Evolutionary conservation across 257 asterid genomes (phyloP), one percentile per base, ranked within the genome.

Genomic region (Dorcoceras hygrometricum): DNA sequence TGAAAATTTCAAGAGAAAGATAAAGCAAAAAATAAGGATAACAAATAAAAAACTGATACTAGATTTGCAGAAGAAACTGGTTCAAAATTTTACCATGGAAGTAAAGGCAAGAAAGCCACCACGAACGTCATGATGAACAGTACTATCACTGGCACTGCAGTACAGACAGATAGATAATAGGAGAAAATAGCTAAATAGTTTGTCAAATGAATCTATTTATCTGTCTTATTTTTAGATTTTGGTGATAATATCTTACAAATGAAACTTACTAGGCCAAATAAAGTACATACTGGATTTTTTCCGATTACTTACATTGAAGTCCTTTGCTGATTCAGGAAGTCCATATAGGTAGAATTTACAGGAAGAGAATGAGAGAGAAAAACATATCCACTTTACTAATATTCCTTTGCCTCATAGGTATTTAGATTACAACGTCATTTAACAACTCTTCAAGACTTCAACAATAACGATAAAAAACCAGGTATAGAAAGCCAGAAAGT

Each of bases 81-180:
- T 63, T 66, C 58, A 25, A 9, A 51, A 54, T 58, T 73, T 67
- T 86, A 88, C 97, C 83, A 59, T 74, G 67, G 63, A 76, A 55
- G 97, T 88, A 67, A 93, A 93, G 73, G 97, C 99, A 2, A 86
- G 89, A 82, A 84, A 93, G 77, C 94, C 90, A 34, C 99, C 97
- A 71, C 90, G 92, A 32, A 83, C 25, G 23, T 90, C 86, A 71
- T 87, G 86, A 73, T 80, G 87, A 68, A 88, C 91, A 29, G 95
- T 84, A 75, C 67, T 66, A 75, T 93, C 97, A 66, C 64, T 82
- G 68, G 90, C 88, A 62, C 98, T 93, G 87, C 76, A 67, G 73
- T 39, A 29, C 36, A 77, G 59, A 71, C 19, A 59, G 70, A 57
- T 7, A 48, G 39, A 66, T 23, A 61, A n/a, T 58, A 43, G 69